phyloP scores from a whole-genome alignment of 768 basidiomycete species.

The Pisolithus marmoratus region DNA sequence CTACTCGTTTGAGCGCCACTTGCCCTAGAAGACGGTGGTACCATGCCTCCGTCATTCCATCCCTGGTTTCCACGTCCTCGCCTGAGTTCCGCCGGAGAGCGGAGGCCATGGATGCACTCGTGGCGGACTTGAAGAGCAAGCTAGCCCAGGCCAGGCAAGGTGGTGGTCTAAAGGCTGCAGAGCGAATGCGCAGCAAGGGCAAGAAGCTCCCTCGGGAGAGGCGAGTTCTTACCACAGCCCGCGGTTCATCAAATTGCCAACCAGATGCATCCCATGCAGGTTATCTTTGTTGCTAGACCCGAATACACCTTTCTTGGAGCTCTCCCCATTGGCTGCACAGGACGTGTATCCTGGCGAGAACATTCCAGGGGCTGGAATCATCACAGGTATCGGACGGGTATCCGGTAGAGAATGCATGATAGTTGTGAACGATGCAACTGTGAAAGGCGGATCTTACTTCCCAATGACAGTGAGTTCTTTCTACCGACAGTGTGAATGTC shows the following conservation, averaged over 20 bases:
- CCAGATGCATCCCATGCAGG: constrained; percentile 31
- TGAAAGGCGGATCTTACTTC: constrained; percentile 91
- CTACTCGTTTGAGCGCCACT: constrained; percentile 1
- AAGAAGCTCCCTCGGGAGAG: constrained; percentile 83
- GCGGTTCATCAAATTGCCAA: constrained; percentile 1
- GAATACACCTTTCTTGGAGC: constrained; percentile 83
- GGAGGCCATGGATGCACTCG: constrained; percentile 62
- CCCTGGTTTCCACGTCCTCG: constrained; percentile 59
- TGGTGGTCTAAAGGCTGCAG: constrained; percentile 69
- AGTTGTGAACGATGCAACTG: constrained; percentile 91
- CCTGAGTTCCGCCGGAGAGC: constrained; percentile 68
- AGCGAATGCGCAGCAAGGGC: constrained; percentile 69
- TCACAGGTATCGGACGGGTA: constrained; percentile 80
- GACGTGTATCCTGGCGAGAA: constrained; percentile 73
- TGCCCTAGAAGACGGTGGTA: constrained; percentile 34
- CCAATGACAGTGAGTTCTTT: constrained; percentile 61
- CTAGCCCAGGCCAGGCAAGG: constrained; percentile 57
- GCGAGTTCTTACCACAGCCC: constrained; percentile 31
- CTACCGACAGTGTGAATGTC: not conserved
- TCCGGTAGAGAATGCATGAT: constrained; percentile 81
- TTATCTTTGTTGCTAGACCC: constrained; percentile 75
- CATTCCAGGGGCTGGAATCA: constrained; percentile 85
- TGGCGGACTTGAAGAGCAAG: constrained; percentile 59
- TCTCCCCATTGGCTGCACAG: constrained; percentile 81
- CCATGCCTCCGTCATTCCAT: constrained; percentile 72